phyloP scores from a whole-genome alignment of 345 rosid species.

The Boechera retrofracta region DNA sequence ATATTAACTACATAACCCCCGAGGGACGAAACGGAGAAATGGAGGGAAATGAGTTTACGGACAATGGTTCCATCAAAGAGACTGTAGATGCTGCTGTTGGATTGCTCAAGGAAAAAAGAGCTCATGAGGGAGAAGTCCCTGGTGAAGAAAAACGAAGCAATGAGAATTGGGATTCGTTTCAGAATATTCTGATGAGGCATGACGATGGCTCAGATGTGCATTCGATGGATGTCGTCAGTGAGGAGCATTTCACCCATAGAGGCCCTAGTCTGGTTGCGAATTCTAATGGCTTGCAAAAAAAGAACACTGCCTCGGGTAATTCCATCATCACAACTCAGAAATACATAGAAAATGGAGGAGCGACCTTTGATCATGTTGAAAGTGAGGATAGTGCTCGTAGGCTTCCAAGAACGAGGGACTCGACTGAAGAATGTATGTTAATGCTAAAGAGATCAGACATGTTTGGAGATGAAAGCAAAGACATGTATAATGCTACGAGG shows the following conservation, averaged over 20 bases:
- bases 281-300: slow-evolving; percentile 46
- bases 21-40: slow-evolving; percentile 67
- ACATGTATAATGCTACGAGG: slow-evolving; percentile 42
- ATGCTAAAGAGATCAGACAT: slow-evolving; percentile 53
- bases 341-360: slow-evolving; percentile 46
- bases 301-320: slow-evolving; percentile 47
- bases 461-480: slow-evolving; percentile 47
- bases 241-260: slow-evolving; percentile 41
- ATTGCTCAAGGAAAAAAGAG: slow-evolving; percentile 48
- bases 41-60: slow-evolving; percentile 58
- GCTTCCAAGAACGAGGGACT: slow-evolving; percentile 58
- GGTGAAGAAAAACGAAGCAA: slow-evolving; percentile 49
- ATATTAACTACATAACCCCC: slow-evolving; percentile 86
- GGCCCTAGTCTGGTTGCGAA: slow-evolving; percentile 45
- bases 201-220: slow-evolving; percentile 46
- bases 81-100: slow-evolving; percentile 66
- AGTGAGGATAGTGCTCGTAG: slow-evolving; percentile 52
- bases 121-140: slow-evolving; percentile 41
- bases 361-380: slow-evolving; percentile 50
- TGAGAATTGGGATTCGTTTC: slow-evolving; percentile 75
- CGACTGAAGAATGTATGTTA: slow-evolving; percentile 57
- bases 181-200: slow-evolving; percentile 66
- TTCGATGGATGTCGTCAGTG: slow-evolving; percentile 41
- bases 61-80: slow-evolving; percentile 57
- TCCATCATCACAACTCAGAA: slow-evolving; percentile 51